Evolutionary conservation across 768 basidiomycete species (phyloP).

Genomic region (Phaffia australis): DNA sequence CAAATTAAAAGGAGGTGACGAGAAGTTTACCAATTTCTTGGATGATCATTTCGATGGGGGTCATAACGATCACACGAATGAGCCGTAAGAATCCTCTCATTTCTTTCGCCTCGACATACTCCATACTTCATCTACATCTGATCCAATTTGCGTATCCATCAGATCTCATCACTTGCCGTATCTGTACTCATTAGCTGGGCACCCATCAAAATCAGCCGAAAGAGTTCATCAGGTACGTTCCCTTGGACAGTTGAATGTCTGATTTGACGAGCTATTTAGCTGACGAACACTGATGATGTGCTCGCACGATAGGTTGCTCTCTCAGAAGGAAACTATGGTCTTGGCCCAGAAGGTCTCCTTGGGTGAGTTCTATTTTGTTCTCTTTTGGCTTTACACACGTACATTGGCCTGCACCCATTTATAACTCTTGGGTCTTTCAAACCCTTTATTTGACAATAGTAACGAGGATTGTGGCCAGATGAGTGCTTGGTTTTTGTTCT

Average conservation of each 20-base stretch:
- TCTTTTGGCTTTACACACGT: slow-evolving; percentile 6
- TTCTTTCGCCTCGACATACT: no score
- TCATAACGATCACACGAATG: slow-evolving; percentile 73
- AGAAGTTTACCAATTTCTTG: slow-evolving; percentile 51
- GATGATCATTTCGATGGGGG: slow-evolving; percentile 41
- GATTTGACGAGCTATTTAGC: not conserved
- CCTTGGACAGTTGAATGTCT: not conserved
- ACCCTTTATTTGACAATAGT: slow-evolving; percentile 36
- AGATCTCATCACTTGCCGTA: slow-evolving; percentile 73
- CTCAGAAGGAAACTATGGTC: slow-evolving; percentile 14
- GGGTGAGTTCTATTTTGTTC: not conserved
- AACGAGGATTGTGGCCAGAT: slow-evolving; percentile 87
- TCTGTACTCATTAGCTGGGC: slow-evolving; percentile 61
- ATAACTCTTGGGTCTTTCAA: not conserved
- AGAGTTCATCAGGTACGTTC: slow-evolving; percentile 52
- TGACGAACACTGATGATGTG: no score
- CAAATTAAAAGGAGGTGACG: slow-evolving; percentile 53
- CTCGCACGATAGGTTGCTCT: slow-evolving; percentile 8
- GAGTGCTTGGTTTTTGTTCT: slow-evolving; percentile 81
- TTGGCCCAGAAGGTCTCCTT: slow-evolving; percentile 46
- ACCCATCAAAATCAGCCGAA: slow-evolving; percentile 45
- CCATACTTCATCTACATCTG: no score
- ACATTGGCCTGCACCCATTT: slow-evolving; percentile 11
- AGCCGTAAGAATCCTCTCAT: slow-evolving; percentile 43
- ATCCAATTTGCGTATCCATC: no score